These are phyloP conservation scores for Hypoxylon cercidicola DNA, from an alignment of 495 filamentous ascomycete species.

Conservation along the genomic window DNA sequence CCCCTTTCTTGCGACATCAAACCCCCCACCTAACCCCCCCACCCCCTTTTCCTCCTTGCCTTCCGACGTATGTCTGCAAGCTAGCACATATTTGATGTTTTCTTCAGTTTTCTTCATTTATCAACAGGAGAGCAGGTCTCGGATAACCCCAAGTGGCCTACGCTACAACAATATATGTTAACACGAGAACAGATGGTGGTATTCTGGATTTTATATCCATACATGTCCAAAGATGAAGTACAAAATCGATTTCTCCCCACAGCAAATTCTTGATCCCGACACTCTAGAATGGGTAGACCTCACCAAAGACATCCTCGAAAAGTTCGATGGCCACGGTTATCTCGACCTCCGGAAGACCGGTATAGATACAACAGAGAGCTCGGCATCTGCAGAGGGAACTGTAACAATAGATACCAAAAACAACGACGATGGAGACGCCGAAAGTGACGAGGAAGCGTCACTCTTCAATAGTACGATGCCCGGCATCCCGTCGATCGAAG, in stretches of 20 bases:
- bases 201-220: constrained; percentile 63
- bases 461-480: constrained; percentile 80
- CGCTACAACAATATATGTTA: constrained; percentile 1
- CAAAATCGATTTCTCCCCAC: constrained; percentile 86
- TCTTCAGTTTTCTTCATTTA: too few species aligned
- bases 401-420: constrained; percentile 51
- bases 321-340: constrained; percentile 74
- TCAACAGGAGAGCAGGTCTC: too few species aligned
- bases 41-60: not conserved
- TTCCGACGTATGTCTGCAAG: not conserved
- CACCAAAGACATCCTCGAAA: constrained; percentile 69
- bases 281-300: constrained; percentile 79
- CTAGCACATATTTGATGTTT: not conserved
- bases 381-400: constrained; percentile 29
- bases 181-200: constrained; percentile 54
- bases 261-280: constrained; percentile 85
- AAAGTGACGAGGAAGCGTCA: constrained; percentile 56
- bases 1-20: not conserved
- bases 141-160: not conserved
- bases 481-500: constrained; percentile 72
- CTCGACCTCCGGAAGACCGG: constrained; percentile 66
- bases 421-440: constrained; percentile 26
- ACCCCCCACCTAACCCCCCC: not conserved
- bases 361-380: constrained; percentile 49
- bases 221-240: constrained; percentile 70